A percentile compares a stretch with the other conserved stretches of the same genome.
These are phyloP conservation scores for Trichoderma breve DNA, from an alignment of 2,329 filamentous ascomycete species.

Conservation along the genomic window DNA sequence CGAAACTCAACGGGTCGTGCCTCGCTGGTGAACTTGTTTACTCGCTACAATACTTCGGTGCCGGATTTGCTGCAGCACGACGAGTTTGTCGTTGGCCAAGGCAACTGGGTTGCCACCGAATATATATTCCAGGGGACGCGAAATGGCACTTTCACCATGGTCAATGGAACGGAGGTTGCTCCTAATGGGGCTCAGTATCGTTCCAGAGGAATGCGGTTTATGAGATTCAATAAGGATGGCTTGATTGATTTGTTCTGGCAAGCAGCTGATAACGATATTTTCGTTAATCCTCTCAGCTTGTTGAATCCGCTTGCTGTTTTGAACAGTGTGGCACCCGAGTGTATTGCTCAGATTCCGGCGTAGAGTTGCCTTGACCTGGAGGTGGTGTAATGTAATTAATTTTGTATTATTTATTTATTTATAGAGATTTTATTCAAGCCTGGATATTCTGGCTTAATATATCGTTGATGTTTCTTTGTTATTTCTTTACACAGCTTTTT, in stretches of 20 bases:
- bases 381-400: not conserved
- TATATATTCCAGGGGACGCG: constrained; percentile 4
- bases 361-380: not conserved
- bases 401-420: not conserved
- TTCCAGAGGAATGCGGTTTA: not conserved
- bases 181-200: not conserved
- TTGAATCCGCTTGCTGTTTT: not conserved
- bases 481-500: not conserved
- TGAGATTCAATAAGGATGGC: constrained; percentile 7
- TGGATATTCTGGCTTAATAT: not conserved
- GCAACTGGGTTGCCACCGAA: constrained; percentile 9
- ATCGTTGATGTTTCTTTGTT: not conserved
- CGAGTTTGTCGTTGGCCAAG: constrained; percentile 4
- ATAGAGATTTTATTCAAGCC: not conserved
- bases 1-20: constrained; percentile 2
- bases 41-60: constrained; percentile 1
- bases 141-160: not conserved
- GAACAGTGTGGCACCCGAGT: not conserved
- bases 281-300: not conserved
- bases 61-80: not conserved
- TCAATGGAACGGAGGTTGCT: not conserved
- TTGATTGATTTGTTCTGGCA: constrained; percentile 11
- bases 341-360: not conserved
- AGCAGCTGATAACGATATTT: not conserved
- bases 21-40: not conserved